Base-by-base conservation (phyloP, 176 grass and related monocot species). In the Tillandsia leiboldiana region DNA sequence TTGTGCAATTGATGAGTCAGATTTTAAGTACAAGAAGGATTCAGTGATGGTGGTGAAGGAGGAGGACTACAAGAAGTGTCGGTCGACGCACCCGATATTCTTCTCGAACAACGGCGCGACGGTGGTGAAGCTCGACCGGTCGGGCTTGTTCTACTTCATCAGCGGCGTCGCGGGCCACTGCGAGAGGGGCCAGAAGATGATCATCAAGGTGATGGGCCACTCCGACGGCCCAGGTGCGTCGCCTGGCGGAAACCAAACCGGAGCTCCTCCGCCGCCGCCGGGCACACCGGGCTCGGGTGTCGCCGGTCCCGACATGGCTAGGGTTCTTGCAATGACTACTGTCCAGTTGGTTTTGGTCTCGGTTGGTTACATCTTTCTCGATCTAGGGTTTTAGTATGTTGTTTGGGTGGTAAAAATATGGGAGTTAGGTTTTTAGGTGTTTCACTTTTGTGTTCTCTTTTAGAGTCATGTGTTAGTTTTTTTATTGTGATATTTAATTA, bases 81-180 rank as follows among this genome's bases (percentile, higher is more conserved):
- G 54, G 49, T 75, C 83, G 11, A 20, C 79, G 17, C 91, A 87
- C 64, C 87, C 91, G 2, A 63, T 80, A 68, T 87, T 90, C 77
- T 96, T 90, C 82, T 87, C 84, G 70, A 96, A 96, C 79, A 87
- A 84, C 69, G 87, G 84, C 62, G 67, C 77, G 68, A 96, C 84
- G 9, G 53, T 48, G 77, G 80, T 85, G 63, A 8, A 5, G 52
- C 84, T 96, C 0, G 77, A 87, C 64, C 78, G 48, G 68, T 22
- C 79, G 14, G 91, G 84, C 0, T 18, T 70, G 51, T 76, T 87
- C 79, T 85, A 87, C 73, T 87, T 90, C 82, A 85, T 87, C 83
- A 96, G 87, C 29, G 87, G 91, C 29, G 84, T 75, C 48, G 15
- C 72, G 7, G 91, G 84, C n/a, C 91, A 96, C 84, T 96, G 91